A percentile compares a stretch with the other conserved stretches of the same genome.
Evolutionary conservation across 2,329 filamentous ascomycete species (phyloP).

Genomic region (Xylaria sp.): DNA sequence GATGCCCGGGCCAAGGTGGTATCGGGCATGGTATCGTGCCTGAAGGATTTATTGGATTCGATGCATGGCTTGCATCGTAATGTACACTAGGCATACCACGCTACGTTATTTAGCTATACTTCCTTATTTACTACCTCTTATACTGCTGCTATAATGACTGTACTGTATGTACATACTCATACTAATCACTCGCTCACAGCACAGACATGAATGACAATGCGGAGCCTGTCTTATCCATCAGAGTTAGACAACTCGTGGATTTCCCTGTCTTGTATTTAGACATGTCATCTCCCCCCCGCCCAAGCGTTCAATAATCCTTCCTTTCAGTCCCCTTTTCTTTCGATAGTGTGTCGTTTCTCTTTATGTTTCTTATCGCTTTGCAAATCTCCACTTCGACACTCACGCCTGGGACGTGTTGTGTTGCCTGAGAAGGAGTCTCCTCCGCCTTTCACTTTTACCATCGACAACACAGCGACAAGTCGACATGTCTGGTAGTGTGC

Average conservation of each 20-base stretch:
- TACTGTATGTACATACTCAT: neutral
- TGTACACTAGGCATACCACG: neutral
- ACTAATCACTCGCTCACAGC: neutral
- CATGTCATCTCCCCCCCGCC: constrained; percentile 18
- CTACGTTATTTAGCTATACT: neutral
- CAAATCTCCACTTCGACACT: constrained; percentile 3
- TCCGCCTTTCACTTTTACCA: constrained; percentile 1
- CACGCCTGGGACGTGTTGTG: constrained; percentile 30
- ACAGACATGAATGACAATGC: constrained; percentile 15
- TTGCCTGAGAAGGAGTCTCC: constrained; percentile 10
- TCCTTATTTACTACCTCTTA: neutral
- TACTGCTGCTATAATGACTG: neutral
- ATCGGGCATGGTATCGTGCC: constrained; percentile 27
- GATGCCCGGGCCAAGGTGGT: constrained; percentile 17
- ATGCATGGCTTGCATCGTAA: constrained; percentile 23
- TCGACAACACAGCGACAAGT: constrained; percentile 16
- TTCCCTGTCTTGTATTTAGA: constrained; percentile 36
- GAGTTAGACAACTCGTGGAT: constrained; percentile 10
- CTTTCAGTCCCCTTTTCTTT: constrained; percentile 13
- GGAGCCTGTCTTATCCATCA: constrained; percentile 21
- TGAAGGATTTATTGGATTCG: constrained; percentile 31
- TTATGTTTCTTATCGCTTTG: constrained; percentile 13
- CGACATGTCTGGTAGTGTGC: constrained; percentile 44
- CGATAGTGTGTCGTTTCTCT: constrained; percentile 10
- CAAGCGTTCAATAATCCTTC: neutral